A percentile compares a stretch with the other conserved stretches of the same genome.
Conservation (phyloP, 2,329 filamentous ascomycete genomes). For the Neurospora sp. region DNA sequence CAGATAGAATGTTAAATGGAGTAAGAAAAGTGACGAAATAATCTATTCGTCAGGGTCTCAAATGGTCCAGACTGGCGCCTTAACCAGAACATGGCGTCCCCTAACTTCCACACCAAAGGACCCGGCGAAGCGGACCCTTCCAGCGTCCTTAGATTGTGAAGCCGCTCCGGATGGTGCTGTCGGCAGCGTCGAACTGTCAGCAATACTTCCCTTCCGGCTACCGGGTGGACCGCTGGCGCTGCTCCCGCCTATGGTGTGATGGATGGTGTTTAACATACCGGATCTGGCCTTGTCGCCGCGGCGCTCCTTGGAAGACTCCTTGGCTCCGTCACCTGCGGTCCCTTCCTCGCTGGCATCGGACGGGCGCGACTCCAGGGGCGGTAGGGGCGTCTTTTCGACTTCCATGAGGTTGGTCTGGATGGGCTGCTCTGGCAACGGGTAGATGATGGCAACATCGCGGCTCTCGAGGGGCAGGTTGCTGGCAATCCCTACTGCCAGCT, state of each 20-base stretch:
- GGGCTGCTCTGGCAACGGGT: slow-evolving; percentile 66
- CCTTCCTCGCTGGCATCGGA: slow-evolving; percentile 31
- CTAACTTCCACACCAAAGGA: slow-evolving; percentile 68
- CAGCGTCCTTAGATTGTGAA: slow-evolving; percentile 33
- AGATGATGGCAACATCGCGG: slow-evolving; percentile 78
- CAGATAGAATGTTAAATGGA: not conserved
- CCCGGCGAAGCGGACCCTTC: slow-evolving; percentile 61
- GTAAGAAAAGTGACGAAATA: not conserved
- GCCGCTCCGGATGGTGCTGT: slow-evolving; percentile 14
- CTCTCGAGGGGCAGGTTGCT: slow-evolving; percentile 84
- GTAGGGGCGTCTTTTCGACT: slow-evolving; percentile 62
- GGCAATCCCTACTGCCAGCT: slow-evolving; percentile 77
- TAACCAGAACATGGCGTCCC: slow-evolving; percentile 63
- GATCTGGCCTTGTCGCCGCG: slow-evolving; percentile 35
- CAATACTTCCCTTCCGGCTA: slow-evolving; percentile 19
- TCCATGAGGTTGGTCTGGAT: slow-evolving; percentile 75
- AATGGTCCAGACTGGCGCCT: slow-evolving; percentile 63
- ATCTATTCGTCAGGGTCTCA: slow-evolving; percentile 16
- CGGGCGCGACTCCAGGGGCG: slow-evolving; percentile 41
- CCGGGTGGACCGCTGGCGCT: slow-evolving; percentile 10
- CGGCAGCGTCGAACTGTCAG: slow-evolving; percentile 30
- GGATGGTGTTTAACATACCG: slow-evolving; percentile 30
- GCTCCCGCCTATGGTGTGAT: slow-evolving; percentile 3
- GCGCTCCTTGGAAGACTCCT: slow-evolving; percentile 28
- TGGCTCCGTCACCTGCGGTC: slow-evolving; percentile 28